Percentiles rank a stretch among this genome's conserved stretches.
Evolutionary conservation across 768 basidiomycete species (phyloP).

Genomic region (Dioszegia aurantiaca): DNA sequence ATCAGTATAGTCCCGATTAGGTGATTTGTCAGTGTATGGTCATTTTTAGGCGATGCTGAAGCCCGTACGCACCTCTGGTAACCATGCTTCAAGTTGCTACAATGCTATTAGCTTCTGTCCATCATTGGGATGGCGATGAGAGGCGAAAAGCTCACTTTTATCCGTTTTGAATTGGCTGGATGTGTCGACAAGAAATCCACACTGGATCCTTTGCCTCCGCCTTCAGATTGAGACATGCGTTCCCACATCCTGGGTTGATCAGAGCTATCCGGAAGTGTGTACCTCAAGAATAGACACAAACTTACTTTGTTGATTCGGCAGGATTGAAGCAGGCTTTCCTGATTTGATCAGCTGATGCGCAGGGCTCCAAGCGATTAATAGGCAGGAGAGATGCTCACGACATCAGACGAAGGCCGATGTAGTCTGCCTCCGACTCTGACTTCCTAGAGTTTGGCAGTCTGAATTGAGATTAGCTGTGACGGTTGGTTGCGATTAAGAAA

Average conservation of each 20-base stretch:
- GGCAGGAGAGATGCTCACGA: constrained; percentile 54
- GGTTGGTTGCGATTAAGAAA: too few relatives aligned
- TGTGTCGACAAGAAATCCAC: constrained; percentile 76
- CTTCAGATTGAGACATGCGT: constrained; percentile 64
- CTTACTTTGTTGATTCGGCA: constrained; percentile 66
- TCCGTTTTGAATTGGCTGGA: constrained; percentile 68
- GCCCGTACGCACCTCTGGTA: constrained; percentile 38
- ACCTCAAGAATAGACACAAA: constrained; percentile 4
- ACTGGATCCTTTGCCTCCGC: constrained; percentile 30
- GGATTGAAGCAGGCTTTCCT: constrained; percentile 80
- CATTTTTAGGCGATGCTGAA: neutral
- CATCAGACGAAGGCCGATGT: constrained; percentile 76
- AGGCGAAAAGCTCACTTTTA: constrained; percentile 59
- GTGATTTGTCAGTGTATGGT: neutral
- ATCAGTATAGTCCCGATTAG: too few relatives aligned
- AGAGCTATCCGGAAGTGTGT: too few relatives aligned
- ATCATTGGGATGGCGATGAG: neutral
- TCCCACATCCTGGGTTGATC: constrained; percentile 64
- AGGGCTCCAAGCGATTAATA: too few relatives aligned
- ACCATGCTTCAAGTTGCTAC: constrained; percentile 44
- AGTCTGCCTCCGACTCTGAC: constrained; percentile 84
- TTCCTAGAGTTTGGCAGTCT: constrained; percentile 78
- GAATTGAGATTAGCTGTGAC: too few relatives aligned
- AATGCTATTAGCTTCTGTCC: neutral
- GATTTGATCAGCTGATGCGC: constrained; percentile 5